Percentiles rank a stretch among this genome's conserved stretches.
phyloP scores from a whole-genome alignment of 306 rosid genomes.

The Hippophae rhamnoides region DNA sequence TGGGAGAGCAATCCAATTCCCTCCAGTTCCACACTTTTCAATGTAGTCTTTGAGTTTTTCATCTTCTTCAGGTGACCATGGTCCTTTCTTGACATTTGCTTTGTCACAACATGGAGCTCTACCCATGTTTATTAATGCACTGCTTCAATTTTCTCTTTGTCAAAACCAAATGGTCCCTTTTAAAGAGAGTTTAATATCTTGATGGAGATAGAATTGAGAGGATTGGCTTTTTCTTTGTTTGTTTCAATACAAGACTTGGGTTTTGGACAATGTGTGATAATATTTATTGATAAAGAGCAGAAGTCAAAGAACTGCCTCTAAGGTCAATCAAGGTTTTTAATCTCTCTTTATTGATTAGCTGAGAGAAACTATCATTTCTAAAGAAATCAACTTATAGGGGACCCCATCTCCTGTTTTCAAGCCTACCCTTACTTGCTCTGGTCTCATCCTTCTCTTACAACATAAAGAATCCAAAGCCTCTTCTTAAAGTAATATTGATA shows the following conservation, averaged over 20 bases:
- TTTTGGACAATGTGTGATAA: conserved; percentile 9
- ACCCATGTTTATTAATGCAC: conserved; percentile 44
- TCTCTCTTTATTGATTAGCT: conserved; percentile 15
- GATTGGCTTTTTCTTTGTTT: background rate
- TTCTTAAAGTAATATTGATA: background rate
- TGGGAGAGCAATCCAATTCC: conserved; percentile 90
- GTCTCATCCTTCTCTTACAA: conserved; percentile 7
- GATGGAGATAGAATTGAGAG: background rate
- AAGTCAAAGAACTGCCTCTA: conserved; percentile 56
- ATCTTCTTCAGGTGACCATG: conserved; percentile 98
- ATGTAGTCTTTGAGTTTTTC: conserved; percentile 59
- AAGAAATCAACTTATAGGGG: conserved; percentile 13
- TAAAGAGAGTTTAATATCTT: conserved; percentile 1
- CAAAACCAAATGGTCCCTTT: conserved; percentile 1
- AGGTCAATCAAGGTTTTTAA: conserved; percentile 30
- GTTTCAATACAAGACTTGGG: conserved; percentile 11
- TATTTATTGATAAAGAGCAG: conserved; percentile 25
- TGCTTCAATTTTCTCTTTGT: background rate
- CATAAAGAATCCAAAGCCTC: conserved; percentile 32
- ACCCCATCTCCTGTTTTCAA: conserved; percentile 2
- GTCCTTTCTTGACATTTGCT: conserved; percentile 86
- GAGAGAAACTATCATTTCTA: conserved; percentile 34
- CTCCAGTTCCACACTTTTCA: conserved; percentile 72
- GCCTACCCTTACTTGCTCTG: conserved; percentile 21
- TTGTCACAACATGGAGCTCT: conserved; percentile 98